Percentiles rank a stretch among this genome's conserved stretches.
These are phyloP conservation scores for Citrus glauca DNA, from an alignment of 345 rosid genomes.

Conservation along the genomic window DNA sequence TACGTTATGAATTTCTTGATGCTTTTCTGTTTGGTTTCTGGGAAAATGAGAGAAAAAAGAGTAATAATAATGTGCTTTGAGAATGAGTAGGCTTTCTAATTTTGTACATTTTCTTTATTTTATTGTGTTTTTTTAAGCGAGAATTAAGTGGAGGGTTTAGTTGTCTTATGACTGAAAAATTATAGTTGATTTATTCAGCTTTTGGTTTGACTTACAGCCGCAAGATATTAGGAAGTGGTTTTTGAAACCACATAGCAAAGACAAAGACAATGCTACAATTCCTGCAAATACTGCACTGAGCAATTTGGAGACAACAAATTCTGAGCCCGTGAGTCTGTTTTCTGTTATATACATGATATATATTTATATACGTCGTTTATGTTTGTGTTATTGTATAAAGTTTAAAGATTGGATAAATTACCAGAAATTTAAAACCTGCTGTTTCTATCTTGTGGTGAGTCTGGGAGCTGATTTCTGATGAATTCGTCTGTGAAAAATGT, in stretches of 20 bases:
- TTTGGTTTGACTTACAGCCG: constrained; percentile 47
- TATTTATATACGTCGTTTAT: not conserved
- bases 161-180: not conserved
- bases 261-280: constrained; percentile 40
- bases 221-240: constrained; percentile 95
- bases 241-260: constrained; percentile 85
- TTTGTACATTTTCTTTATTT: not conserved
- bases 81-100: too few species aligned
- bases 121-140: not conserved
- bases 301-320: constrained; percentile 30
- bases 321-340: constrained; percentile 37
- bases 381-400: not conserved
- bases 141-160: not conserved
- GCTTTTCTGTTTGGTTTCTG: not conserved
- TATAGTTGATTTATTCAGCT: not conserved
- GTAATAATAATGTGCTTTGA: not conserved
- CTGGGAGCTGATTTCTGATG: too few species aligned
- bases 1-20: not conserved
- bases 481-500: too few species aligned
- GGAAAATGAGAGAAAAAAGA: not conserved
- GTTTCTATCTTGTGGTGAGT: too few species aligned
- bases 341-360: not conserved
- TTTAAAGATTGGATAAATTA: not conserved
- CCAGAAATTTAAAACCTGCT: not conserved
- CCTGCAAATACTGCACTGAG: constrained; percentile 30